phyloP scores from a whole-genome alignment of 176 grass and related monocot genomes.

The Hordeum vulgare region MorexV3_pseudomolecules_assembly NC_058521.1:607105104-607105603 shows the following conservation, averaged over 20 bases:
- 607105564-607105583: too few relatives aligned
- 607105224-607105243: neutral
- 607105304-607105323: conserved; percentile 1
- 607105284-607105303: neutral
- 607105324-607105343: neutral
- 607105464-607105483: neutral
- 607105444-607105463: neutral
- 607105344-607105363: neutral
- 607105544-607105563: neutral
- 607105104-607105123: conserved; percentile 5
- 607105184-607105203: neutral
- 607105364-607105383: neutral
- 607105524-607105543: neutral
- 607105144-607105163: conserved; percentile 17
- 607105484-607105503: neutral
- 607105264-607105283: conserved; percentile 19
- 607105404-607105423: neutral
- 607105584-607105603: neutral
- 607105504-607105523: neutral
- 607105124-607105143: conserved; percentile 19
- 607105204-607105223: neutral
- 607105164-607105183: neutral
- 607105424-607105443: neutral
- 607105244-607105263: neutral
- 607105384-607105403: neutral